Percentiles rank a stretch among this genome's conserved stretches.
Evolutionary conservation across 345 rosid species (phyloP).

Genomic region (Rhizophora mangle): DNA sequence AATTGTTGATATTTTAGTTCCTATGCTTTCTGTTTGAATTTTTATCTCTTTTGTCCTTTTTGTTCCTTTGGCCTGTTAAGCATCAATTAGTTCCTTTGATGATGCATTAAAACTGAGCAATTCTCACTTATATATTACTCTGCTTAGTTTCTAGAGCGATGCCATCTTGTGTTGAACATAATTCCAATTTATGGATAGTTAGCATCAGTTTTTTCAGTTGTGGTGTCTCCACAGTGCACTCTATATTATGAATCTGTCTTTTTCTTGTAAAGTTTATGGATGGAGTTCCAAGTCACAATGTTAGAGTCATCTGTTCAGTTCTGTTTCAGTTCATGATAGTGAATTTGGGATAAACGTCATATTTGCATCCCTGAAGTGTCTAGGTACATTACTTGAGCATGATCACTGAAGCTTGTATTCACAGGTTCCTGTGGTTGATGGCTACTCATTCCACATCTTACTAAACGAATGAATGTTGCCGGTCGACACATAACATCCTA

Average conservation of each 20-base stretch:
- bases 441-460: slow-evolving; percentile 95
- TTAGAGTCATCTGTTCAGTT: neutral
- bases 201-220: neutral
- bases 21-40: neutral
- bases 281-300: slow-evolving; percentile 1
- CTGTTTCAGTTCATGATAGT: neutral
- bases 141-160: neutral
- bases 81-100: slow-evolving; percentile 6
- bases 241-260: neutral
- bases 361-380: neutral
- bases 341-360: neutral
- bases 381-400: neutral
- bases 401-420: neutral
- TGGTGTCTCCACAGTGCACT: neutral
- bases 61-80: neutral
- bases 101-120: neutral
- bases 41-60: neutral
- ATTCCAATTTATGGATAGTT: neutral
- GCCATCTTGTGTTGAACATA: neutral
- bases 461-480: slow-evolving; percentile 97
- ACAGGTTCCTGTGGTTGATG: slow-evolving; percentile 98
- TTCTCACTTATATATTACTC: neutral
- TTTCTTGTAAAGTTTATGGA: neutral
- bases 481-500: slow-evolving; percentile 97
- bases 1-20: neutral